Conservation (phyloP, 345 rosid genomes). For the Toxicodendron radicans region DNA sequence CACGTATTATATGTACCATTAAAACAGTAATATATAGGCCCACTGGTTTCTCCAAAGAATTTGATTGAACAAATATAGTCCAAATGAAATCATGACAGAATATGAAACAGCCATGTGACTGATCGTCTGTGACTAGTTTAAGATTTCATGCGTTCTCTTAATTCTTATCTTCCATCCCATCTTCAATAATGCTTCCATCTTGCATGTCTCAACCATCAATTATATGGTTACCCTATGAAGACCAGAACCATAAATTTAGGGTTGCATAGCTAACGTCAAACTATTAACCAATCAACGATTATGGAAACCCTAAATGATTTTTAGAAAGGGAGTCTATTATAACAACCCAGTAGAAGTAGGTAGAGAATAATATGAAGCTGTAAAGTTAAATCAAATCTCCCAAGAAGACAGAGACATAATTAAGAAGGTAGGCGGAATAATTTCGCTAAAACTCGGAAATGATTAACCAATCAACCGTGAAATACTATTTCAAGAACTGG, state of each 20-base stretch:
- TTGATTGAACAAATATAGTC: conserved; percentile 7
- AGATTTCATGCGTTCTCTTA: neutral
- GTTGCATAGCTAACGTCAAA: neutral
- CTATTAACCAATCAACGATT: neutral
- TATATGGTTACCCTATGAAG: neutral
- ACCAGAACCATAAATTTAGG: neutral
- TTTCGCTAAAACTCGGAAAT: conserved; percentile 28
- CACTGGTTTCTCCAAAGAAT: conserved; percentile 5
- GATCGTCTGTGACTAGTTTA: neutral
- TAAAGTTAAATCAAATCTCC: neutral
- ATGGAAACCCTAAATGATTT: conserved; percentile 12
- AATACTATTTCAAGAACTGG: conserved; percentile 37
- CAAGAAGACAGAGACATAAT: neutral
- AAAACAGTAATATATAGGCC: conserved; percentile 13
- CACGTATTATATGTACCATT: neutral
- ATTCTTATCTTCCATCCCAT: neutral
- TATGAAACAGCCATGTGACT: conserved; percentile 1
- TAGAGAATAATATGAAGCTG: neutral
- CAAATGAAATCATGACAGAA: conserved; percentile 10
- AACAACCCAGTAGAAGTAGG: neutral
- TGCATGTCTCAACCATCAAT: neutral
- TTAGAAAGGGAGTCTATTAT: too few relatives aligned
- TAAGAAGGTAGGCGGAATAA: conserved; percentile 31
- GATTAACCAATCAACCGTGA: conserved; percentile 38
- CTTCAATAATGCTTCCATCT: neutral